These are phyloP conservation scores for Pterocarpus santalinus DNA, from an alignment of 306 rosid species.

Conservation along the genomic window DNA sequence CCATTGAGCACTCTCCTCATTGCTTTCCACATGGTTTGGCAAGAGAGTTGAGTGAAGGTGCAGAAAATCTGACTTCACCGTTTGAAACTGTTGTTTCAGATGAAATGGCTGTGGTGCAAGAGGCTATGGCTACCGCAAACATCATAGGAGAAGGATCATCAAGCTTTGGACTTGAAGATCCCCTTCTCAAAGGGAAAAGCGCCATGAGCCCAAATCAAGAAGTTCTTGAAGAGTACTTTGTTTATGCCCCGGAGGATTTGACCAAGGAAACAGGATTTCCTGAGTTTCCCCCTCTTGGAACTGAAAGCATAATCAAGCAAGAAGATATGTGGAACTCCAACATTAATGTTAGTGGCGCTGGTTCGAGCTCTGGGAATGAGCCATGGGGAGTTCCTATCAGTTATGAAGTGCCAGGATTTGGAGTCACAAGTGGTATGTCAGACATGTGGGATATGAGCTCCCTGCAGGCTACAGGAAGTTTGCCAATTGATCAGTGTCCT, in stretches of 20 bases:
- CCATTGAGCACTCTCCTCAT: slow-evolving; percentile 43
- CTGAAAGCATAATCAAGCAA: slow-evolving; percentile 37
- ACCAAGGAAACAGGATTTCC: slow-evolving; percentile 46
- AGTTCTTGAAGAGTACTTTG: slow-evolving; percentile 44
- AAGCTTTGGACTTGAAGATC: slow-evolving; percentile 50
- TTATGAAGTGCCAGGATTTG: slow-evolving; percentile 57
- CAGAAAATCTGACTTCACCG: slow-evolving; percentile 46
- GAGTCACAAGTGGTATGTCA: slow-evolving; percentile 45
- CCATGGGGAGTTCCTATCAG: slow-evolving; percentile 56
- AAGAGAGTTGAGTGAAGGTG: slow-evolving; percentile 36
- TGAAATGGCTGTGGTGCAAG: slow-evolving; percentile 53
- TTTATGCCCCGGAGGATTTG: slow-evolving; percentile 56
- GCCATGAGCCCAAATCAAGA: slow-evolving; percentile 54
- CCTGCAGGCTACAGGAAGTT: slow-evolving; percentile 32
- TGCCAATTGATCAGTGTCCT: slow-evolving; percentile 50
- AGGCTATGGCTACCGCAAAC: slow-evolving; percentile 40
- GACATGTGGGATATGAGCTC: slow-evolving; percentile 63
- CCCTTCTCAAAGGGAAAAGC: slow-evolving; percentile 59
- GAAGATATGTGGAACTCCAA: slow-evolving; percentile 56
- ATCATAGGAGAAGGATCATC: slow-evolving; percentile 53
- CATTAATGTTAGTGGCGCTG: slow-evolving; percentile 48
- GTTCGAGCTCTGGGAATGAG: slow-evolving; percentile 51
- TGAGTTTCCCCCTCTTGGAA: slow-evolving; percentile 49
- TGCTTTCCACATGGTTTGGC: slow-evolving; percentile 49
- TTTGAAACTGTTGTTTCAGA: slow-evolving; percentile 40